phyloP scores from a whole-genome alignment of 2,329 filamentous ascomycete species.

The Macrophomina tecta region DNA sequence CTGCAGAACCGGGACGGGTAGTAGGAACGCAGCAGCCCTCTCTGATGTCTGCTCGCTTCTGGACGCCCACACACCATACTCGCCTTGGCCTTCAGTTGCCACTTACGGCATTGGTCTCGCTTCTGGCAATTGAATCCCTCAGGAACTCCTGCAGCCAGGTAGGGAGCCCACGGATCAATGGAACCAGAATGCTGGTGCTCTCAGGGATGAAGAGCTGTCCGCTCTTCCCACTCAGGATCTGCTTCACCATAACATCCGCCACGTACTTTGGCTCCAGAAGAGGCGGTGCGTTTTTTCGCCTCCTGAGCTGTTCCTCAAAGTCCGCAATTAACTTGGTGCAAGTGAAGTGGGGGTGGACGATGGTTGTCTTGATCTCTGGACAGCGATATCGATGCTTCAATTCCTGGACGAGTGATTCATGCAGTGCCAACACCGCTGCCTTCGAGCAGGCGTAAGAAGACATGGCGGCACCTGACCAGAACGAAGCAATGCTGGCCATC shows the following conservation, averaged over 20 bases:
- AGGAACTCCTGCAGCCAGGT: slow-evolving; percentile 37
- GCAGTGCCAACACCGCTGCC: slow-evolving; percentile 38
- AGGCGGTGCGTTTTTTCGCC: slow-evolving; percentile 22
- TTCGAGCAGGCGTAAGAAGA: slow-evolving; percentile 41
- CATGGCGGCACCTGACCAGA: slow-evolving; percentile 35
- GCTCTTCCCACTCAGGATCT: slow-evolving; percentile 36
- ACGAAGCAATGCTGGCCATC: slow-evolving; percentile 40
- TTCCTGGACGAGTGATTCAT: slow-evolving; percentile 47
- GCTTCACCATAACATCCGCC: slow-evolving; percentile 35
- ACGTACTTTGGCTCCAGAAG: slow-evolving; percentile 36
- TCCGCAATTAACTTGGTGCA: slow-evolving; percentile 37
- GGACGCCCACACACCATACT: neutral
- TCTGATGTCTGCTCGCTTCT: neutral
- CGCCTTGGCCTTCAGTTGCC: neutral
- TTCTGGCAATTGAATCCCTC: slow-evolving; percentile 28
- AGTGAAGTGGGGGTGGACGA: slow-evolving; percentile 40
- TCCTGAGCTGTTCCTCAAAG: slow-evolving; percentile 18
- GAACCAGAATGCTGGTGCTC: slow-evolving; percentile 33
- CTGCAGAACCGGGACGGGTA: neutral
- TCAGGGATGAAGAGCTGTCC: slow-evolving; percentile 36
- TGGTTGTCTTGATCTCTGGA: slow-evolving; percentile 37
- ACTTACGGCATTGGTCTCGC: neutral
- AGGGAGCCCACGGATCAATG: slow-evolving; percentile 39
- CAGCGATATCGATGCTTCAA: slow-evolving; percentile 39
- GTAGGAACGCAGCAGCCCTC: neutral